Evolutionary conservation across 805 yeast species (phyloP).

Genomic region (Candida arabinofermentans): DNA sequence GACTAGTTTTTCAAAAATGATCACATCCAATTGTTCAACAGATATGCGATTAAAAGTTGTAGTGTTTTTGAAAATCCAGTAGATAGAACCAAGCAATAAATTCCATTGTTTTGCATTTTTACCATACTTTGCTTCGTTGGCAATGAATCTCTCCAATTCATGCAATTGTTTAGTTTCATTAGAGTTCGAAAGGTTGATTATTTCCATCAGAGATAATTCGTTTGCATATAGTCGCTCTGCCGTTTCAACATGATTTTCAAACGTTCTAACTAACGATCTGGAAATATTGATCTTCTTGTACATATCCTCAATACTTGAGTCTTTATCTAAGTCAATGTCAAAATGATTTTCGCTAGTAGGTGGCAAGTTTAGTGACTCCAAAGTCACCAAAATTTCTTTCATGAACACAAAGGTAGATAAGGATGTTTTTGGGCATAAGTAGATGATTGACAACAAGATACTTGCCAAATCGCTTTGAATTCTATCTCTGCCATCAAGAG

Average conservation of each 20-base stretch:
- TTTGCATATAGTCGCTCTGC: slow-evolving; percentile 27
- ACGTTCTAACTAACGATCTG: slow-evolving; percentile 8
- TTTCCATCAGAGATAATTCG: slow-evolving; percentile 23
- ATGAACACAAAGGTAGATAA: slow-evolving; percentile 21
- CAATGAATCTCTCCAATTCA: slow-evolving; percentile 24
- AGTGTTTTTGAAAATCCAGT: slow-evolving; percentile 25
- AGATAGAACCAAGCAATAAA: slow-evolving; percentile 24
- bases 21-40: slow-evolving; percentile 15
- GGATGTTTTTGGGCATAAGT: slow-evolving; percentile 23
- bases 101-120: slow-evolving; percentile 21
- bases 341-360: neutral
- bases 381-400: slow-evolving; percentile 23
- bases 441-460: slow-evolving; percentile 19
- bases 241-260: slow-evolving; percentile 22
- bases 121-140: slow-evolving; percentile 20
- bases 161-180: slow-evolving; percentile 16
- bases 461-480: slow-evolving; percentile 14
- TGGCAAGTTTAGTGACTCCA: slow-evolving; percentile 11
- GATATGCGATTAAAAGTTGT: slow-evolving; percentile 23
- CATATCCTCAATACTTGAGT: slow-evolving; percentile 2
- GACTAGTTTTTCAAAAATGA: slow-evolving; percentile 21
- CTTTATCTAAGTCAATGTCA: neutral
- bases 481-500: slow-evolving; percentile 2
- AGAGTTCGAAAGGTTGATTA: slow-evolving; percentile 18
- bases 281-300: slow-evolving; percentile 11